These are phyloP conservation scores for Solanum habrochaites DNA, from an alignment of 257 asterid species.

Conservation along the genomic window DNA sequence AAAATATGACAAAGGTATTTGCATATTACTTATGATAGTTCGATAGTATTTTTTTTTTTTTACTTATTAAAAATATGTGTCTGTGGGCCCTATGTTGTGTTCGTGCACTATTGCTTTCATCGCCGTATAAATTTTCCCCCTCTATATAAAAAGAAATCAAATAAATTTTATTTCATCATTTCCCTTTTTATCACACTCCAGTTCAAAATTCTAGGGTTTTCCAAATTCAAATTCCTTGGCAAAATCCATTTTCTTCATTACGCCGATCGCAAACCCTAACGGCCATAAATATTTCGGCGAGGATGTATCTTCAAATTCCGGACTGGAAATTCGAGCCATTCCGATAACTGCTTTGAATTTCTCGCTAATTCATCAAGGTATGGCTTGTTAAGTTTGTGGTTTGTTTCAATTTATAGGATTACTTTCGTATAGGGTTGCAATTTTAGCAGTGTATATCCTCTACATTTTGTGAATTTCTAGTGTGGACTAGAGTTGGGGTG, in stretches of 20 bases:
- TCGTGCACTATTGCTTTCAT: neutral
- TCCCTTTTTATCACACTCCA: neutral
- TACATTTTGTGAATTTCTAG: neutral
- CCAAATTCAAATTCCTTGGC: neutral
- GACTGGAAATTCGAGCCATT: neutral
- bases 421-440: neutral
- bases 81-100: neutral
- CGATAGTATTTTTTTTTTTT: too few species aligned
- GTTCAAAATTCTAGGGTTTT: constrained; percentile 1
- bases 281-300: neutral
- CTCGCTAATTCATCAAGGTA: neutral
- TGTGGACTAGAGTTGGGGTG: neutral
- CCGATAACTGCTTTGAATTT: neutral
- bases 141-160: neutral
- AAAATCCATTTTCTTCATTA: neutral
- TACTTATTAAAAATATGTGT: neutral
- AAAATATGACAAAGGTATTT: too few species aligned
- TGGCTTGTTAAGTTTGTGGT: neutral
- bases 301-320: neutral
- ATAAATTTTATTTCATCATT: neutral
- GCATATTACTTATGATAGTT: too few species aligned
- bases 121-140: neutral
- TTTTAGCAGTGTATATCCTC: neutral
- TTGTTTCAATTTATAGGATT: neutral
- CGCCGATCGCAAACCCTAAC: neutral